These are phyloP conservation scores for Cercophora sp. DNA, from an alignment of 495 filamentous ascomycete genomes.

Conservation along the genomic window DNA sequence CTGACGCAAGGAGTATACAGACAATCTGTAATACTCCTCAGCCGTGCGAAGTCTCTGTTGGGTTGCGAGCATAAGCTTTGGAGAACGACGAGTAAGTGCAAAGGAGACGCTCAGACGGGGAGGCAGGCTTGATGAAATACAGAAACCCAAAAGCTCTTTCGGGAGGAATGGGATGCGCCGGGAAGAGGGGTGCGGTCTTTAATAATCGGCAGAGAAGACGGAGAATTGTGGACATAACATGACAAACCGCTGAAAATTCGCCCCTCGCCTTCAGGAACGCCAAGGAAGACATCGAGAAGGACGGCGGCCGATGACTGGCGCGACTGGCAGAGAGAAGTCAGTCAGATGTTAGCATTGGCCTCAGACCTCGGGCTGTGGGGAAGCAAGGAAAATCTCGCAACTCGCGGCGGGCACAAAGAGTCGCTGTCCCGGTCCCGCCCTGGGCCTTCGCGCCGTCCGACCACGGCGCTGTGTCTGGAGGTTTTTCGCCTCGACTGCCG, in stretches of 20 bases:
- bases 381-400: constrained; percentile 10
- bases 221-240: constrained; percentile 4
- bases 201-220: constrained; percentile 1
- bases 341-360: neutral
- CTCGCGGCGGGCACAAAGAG: constrained; percentile 4
- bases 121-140: neutral
- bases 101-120: neutral
- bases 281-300: constrained; percentile 2
- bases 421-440: neutral
- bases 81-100: neutral
- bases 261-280: constrained; percentile 1
- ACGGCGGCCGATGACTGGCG: constrained; percentile 5
- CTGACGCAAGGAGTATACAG: constrained; percentile 64
- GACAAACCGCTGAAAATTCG: constrained; percentile 5
- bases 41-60: constrained; percentile 45
- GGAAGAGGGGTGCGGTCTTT: neutral
- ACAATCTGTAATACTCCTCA: constrained; percentile 58
- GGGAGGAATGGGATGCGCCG: neutral
- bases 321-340: neutral
- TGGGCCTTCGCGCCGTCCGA: constrained; percentile 4
- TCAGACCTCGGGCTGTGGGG: constrained; percentile 3
- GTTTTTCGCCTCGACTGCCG: neutral
- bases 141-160: neutral
- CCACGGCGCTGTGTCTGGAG: constrained; percentile 5
- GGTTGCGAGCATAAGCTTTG: constrained; percentile 27